Conservation (phyloP, 805 yeast genomes). For the Phaffomyces thermotolerans region DNA sequence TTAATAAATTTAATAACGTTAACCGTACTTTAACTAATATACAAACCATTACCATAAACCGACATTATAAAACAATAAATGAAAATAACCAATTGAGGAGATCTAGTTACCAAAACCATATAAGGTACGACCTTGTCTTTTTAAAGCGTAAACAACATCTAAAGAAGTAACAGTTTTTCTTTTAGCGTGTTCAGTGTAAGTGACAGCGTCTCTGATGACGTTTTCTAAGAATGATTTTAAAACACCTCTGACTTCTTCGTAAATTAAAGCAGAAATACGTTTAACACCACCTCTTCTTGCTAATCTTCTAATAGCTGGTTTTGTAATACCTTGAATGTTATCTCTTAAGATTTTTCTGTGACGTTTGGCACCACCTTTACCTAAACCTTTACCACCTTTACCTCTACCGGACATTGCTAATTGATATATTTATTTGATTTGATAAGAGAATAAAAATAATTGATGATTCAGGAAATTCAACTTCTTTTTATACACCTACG, state of each 20-base stretch:
- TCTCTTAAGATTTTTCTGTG: slow-evolving; percentile 99
- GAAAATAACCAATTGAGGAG: background rate
- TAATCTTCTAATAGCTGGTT: slow-evolving; percentile 99
- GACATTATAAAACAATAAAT: slow-evolving; percentile 13
- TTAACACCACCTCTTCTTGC: slow-evolving; percentile 99
- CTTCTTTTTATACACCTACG: background rate
- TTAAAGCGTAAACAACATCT: slow-evolving; percentile 97
- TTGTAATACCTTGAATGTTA: slow-evolving; percentile 99
- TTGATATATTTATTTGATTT: slow-evolving; percentile 15
- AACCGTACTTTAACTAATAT: slow-evolving; percentile 10
- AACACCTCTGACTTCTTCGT: slow-evolving; percentile 98
- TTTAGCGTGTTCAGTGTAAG: slow-evolving; percentile 99
- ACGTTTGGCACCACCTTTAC: slow-evolving; percentile 99
- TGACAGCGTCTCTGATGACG: slow-evolving; percentile 98
- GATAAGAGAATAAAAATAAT: background rate
- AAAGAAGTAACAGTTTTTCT: slow-evolving; percentile 99
- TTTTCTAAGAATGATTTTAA: slow-evolving; percentile 92
- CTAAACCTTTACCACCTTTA: slow-evolving; percentile 99
- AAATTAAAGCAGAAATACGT: slow-evolving; percentile 98
- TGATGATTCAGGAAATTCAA: background rate
- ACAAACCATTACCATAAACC: slow-evolving; percentile 14
- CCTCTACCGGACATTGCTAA: slow-evolving; percentile 92
- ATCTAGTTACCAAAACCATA: slow-evolving; percentile 99
- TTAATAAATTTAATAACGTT: no score
- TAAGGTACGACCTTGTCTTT: slow-evolving; percentile 99